phyloP scores from a whole-genome alignment of 2,329 filamentous ascomycete genomes.

The Xylariales sp. region DNA sequence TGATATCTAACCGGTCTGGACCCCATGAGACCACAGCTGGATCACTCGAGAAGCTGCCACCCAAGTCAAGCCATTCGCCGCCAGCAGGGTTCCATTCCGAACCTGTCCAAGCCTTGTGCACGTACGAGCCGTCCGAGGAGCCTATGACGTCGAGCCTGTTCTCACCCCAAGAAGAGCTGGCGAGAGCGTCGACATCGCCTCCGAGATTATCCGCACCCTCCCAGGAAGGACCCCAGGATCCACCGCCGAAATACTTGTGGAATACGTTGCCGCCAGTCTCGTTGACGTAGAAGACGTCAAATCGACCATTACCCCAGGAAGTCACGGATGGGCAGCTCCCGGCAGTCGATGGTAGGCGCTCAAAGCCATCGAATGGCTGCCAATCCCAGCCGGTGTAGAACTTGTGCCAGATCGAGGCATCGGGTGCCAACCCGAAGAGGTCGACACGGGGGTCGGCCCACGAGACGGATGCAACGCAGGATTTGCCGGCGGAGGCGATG shows the following conservation, averaged over 20 bases:
- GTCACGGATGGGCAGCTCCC: conserved; percentile 10
- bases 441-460: conserved; percentile 8
- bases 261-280: conserved; percentile 7
- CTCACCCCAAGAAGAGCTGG: conserved; percentile 8
- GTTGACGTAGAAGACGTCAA: conserved; percentile 13
- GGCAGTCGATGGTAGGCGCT: conserved; percentile 10
- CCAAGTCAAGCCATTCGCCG: conserved; percentile 13
- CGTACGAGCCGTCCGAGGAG: conserved; percentile 9
- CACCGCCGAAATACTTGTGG: conserved; percentile 16
- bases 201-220: conserved; percentile 10
- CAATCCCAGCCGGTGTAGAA: conserved; percentile 14
- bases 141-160: conserved; percentile 13
- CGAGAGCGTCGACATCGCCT: conserved; percentile 6
- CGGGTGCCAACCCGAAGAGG: conserved; percentile 6
- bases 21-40: conserved; percentile 13
- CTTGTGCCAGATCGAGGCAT: conserved; percentile 6
- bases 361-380: conserved; percentile 12
- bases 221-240: conserved; percentile 16
- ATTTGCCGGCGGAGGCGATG: background rate
- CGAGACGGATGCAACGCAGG: conserved; percentile 4
- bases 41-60: conserved; percentile 10
- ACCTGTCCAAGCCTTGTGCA: conserved; percentile 18
- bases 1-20: conserved; percentile 11
- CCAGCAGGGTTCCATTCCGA: conserved; percentile 2
- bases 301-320: conserved; percentile 14